Evolutionary conservation across 495 filamentous ascomycete genomes (phyloP).

Genomic region (Trichoderma gamsii): DNA sequence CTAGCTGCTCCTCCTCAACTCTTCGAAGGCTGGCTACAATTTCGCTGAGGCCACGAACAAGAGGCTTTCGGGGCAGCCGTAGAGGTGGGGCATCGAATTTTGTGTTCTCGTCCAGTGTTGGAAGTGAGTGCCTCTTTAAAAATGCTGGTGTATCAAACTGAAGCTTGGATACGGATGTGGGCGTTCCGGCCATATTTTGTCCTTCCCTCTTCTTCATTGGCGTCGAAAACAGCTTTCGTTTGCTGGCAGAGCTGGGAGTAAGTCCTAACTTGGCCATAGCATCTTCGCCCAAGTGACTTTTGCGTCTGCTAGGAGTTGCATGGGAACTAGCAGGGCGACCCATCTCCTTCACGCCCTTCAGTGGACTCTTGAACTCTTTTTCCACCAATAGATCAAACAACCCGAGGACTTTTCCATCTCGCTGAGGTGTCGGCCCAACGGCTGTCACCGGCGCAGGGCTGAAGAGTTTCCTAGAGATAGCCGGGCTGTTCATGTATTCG

Average conservation of each 20-base stretch:
- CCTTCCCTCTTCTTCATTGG: conserved; percentile 41
- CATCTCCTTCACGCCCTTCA: conserved; percentile 19
- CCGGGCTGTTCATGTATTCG: conserved; percentile 53
- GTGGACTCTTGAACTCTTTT: conserved; percentile 45
- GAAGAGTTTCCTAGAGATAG: conserved; percentile 52
- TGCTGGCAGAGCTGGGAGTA: conserved; percentile 59
- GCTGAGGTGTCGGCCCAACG: conserved; percentile 86
- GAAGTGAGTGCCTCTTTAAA: conserved; percentile 51
- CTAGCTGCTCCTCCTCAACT: conserved; percentile 68
- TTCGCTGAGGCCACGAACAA: conserved; percentile 68
- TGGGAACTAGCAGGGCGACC: conserved; percentile 16
- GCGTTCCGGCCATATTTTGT: conserved; percentile 34
- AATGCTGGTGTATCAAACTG: conserved; percentile 68
- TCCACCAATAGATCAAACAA: conserved; percentile 81
- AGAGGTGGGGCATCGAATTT: conserved; percentile 41
- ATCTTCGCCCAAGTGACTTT: conserved; percentile 25
- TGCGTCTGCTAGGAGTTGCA: conserved; percentile 36
- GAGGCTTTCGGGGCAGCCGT: conserved; percentile 56
- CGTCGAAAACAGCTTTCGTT: conserved; percentile 60
- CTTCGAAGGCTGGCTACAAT: conserved; percentile 71
- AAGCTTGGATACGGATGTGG: conserved; percentile 44
- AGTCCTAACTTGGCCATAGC: conserved; percentile 38
- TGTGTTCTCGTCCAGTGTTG: conserved; percentile 44
- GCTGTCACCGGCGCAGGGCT: conserved; percentile 49
- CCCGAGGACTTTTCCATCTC: conserved; percentile 78